Base-by-base conservation (phyloP, 176 grass and related monocot species). In the Ensete ventricosum region DNA sequence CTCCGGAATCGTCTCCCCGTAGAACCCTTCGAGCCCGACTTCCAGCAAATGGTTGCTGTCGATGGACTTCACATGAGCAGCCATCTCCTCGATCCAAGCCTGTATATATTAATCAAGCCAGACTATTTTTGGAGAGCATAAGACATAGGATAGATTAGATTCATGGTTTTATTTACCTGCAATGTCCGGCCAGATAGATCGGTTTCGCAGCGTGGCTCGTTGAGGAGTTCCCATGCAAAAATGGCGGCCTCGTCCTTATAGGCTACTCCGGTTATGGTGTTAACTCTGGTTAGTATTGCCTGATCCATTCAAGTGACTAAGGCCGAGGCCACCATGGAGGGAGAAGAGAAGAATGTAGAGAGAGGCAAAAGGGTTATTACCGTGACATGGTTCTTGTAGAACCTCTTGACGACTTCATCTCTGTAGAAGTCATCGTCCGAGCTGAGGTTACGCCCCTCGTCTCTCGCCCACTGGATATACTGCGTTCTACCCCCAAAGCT, bases 401-500 rank as follows among this genome's bases (percentile, higher is more conserved):
- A 79, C 13, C 19, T 27, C 29, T 79, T 79, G 13, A 71, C 27
- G 34, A 79, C 29, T 2, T 71, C 66, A 7, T 71, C 29, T 4
- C 43, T 67, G 25, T 55, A 78, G 76, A 78, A 78, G 7, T 24
- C 76, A 13, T 78, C 76, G 21, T 57, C 64, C 1, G 77, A 79
- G 24, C 14, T 48, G 53, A 79, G 24, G 26, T 2, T 11, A n/a
- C 57, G 52, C 14, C 77, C 65, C 6, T 1, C n/a, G 3, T 79
- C 52, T 49, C 51, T 79, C 29, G 65, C 77, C 77, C 77, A 73
- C 23, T 73, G 10, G 11, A 73, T 58, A 5, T 72, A 73, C 64
- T 83, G 85, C 71, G 13, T 25, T 20, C 51, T 76, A 2, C 85
- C 85, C 72, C 85, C 85, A 24, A 71, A 83, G 54, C 67, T 20